Conservation (phyloP, 345 rosid species). For the Noccaea caerulescens region DNA sequence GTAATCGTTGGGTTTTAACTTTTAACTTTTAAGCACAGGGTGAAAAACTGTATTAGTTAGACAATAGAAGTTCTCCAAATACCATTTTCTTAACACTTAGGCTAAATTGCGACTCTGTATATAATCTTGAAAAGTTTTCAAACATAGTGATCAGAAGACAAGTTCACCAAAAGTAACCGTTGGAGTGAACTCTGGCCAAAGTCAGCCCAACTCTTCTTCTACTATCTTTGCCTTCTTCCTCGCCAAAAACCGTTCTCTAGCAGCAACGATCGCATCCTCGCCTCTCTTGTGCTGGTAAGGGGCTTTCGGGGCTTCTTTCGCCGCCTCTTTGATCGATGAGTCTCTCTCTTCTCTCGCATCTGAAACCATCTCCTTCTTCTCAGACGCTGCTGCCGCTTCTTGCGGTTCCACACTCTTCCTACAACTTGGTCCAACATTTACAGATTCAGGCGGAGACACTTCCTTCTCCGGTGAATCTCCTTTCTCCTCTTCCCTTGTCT, state of each 20-base stretch:
- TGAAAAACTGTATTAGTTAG: too few relatives aligned
- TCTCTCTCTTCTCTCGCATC: slow-evolving; percentile 42
- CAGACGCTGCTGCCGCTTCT: slow-evolving; percentile 44
- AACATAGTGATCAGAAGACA: slow-evolving; percentile 5
- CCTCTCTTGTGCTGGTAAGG: slow-evolving; percentile 64
- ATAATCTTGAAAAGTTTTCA: not conserved
- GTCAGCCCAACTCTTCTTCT: slow-evolving; percentile 35
- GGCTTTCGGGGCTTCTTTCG: slow-evolving; percentile 47
- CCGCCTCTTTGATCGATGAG: slow-evolving; percentile 42
- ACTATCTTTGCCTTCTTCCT: slow-evolving; percentile 70
- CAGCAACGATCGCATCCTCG: slow-evolving; percentile 73
- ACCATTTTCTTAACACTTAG: not conserved
- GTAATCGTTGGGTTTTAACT: too few relatives aligned
- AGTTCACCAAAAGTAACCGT: not conserved
- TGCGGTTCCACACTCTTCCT: slow-evolving; percentile 42
- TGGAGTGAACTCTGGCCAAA: not conserved
- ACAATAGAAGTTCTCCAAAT: not conserved
- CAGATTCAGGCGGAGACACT: slow-evolving; percentile 26
- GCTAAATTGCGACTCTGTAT: not conserved
- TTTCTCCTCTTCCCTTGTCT: slow-evolving; percentile 45
- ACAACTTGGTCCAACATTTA: slow-evolving; percentile 40
- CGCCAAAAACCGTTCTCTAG: slow-evolving; percentile 76
- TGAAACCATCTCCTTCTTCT: slow-evolving; percentile 33
- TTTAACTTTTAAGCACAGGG: too few relatives aligned
- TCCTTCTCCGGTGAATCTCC: slow-evolving; percentile 33